Conservation (phyloP, 176 grass and related monocot genomes). For the Rhynchospora tenuis region DNA sequence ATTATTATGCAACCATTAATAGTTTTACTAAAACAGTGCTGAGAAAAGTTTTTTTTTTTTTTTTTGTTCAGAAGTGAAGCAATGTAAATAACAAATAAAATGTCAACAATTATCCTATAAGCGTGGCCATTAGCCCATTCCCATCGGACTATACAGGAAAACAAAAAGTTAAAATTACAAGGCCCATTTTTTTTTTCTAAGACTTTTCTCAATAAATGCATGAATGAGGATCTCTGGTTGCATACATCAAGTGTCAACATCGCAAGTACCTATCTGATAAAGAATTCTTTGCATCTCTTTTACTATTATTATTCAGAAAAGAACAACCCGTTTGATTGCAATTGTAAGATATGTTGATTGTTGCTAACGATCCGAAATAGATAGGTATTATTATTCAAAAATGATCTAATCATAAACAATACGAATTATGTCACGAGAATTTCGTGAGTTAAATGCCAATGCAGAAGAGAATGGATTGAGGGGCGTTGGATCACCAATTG, state of each 20-base stretch:
- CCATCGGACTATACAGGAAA: neutral
- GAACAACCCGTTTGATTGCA: neutral
- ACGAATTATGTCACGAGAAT: no score
- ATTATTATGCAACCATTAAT: no score
- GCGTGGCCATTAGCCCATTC: no score
- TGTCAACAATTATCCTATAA: no score
- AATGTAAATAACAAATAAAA: no score
- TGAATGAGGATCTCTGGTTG: neutral
- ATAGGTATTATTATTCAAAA: neutral
- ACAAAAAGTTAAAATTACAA: neutral
- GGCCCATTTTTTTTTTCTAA: neutral
- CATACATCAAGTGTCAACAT: neutral
- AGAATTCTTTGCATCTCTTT: neutral
- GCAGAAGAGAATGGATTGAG: no score
- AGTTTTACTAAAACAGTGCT: no score
- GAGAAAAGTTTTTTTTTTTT: no score
- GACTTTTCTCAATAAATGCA: neutral
- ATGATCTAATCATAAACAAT: no score
- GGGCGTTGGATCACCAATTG: no score
- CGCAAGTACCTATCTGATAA: neutral
- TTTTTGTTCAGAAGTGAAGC: neutral
- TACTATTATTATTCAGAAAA: neutral
- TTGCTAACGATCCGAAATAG: neutral
- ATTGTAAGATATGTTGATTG: neutral
- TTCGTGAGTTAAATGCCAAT: no score